Evolutionary conservation across 345 rosid species (phyloP), one percentile per base, ranked within the genome.

Genomic region (Excoecaria agallocha): DNA sequence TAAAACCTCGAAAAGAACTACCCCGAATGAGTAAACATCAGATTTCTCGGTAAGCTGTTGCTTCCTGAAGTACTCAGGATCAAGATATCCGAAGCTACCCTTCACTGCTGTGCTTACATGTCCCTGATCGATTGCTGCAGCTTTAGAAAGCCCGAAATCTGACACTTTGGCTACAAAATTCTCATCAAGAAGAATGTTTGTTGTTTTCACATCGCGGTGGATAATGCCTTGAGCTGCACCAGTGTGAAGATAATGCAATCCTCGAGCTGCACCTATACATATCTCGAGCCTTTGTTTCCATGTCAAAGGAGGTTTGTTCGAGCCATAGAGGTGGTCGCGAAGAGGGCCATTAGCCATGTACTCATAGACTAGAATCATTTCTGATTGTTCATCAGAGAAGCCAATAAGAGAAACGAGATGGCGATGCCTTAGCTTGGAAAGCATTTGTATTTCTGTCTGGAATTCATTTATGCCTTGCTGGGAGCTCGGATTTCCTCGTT

Each of bases 301-400:
- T 1, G 97, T 82, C 78, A 90, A 68, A 20, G 87, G 81, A 66
- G 87, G 80, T 50, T 77, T 73, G 72, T 83, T 81, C 0, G 91
- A 79, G 48, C 93, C 92, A 55, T 93, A 90, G 50, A 93, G 74
- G 81, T 93, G 97, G 70, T 93, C 97, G 0, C 94, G 93, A 13
- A 90, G 73, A 0, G 97, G 96, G 12, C 98, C 97, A 38, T 93
- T 90, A 24, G 88, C 84, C 98, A 93, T 91, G 84, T 82, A 89
- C 82, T 90, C 93, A 15, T 93, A 93, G 4, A 89, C 97, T n/a
- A 93, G 91, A 64, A 91, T 91, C 98, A 93, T 93, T 82, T 93
- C 97, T 11, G 86, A 66, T 52, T 86, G 76, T 56, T 93, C 93
- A 11, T 93, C 92, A 19, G 93, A 91, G 79, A 91, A 91, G 39